These are phyloP conservation scores for Taphrina betulina DNA, from an alignment of 1,139 yeast genomes.

Conservation along the genomic window DNA sequence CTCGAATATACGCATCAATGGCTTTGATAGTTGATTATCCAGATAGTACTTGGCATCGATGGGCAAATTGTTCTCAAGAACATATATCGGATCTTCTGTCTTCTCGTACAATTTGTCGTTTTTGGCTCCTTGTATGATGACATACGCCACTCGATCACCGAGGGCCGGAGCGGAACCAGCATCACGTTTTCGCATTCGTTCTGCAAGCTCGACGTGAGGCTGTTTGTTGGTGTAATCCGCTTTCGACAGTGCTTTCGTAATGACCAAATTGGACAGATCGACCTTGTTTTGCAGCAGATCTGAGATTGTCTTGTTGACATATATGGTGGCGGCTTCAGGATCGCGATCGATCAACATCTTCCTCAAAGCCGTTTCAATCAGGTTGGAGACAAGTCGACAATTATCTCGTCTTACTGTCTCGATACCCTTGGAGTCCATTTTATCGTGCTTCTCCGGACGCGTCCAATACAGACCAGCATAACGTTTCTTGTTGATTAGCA, in stretches of 20 bases:
- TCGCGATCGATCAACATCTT: slow-evolving; percentile 83
- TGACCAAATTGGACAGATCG: slow-evolving; percentile 89
- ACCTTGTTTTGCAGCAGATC: slow-evolving; percentile 86
- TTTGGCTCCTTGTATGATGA: slow-evolving; percentile 75
- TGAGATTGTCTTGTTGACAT: slow-evolving; percentile 71
- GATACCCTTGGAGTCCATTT: slow-evolving; percentile 97
- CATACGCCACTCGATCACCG: slow-evolving; percentile 98
- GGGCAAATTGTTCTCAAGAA: slow-evolving; percentile 84
- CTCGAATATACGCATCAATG: slow-evolving; percentile 87
- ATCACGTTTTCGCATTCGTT: slow-evolving; percentile 93
- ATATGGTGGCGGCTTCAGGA: slow-evolving; percentile 76
- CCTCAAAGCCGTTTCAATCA: slow-evolving; percentile 85
- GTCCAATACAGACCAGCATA: slow-evolving; percentile 99
- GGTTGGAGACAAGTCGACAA: slow-evolving; percentile 90
- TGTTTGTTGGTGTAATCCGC: slow-evolving; percentile 94
- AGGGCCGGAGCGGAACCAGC: slow-evolving; percentile 95
- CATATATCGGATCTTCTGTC: slow-evolving; percentile 94
- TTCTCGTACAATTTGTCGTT: slow-evolving; percentile 90
- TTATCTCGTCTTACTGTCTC: slow-evolving; percentile 98
- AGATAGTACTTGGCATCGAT: slow-evolving; percentile 92
- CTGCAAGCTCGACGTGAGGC: slow-evolving; percentile 95
- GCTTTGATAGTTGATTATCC: slow-evolving; percentile 90
- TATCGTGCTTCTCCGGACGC: slow-evolving; percentile 79
- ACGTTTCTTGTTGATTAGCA: slow-evolving; percentile 89
- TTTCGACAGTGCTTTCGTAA: slow-evolving; percentile 85